A percentile compares a stretch with the other conserved stretches of the same genome.
These are phyloP conservation scores for Paecilomyces sp. DNA, from an alignment of 2,329 filamentous ascomycete genomes.

Conservation along the genomic window DNA sequence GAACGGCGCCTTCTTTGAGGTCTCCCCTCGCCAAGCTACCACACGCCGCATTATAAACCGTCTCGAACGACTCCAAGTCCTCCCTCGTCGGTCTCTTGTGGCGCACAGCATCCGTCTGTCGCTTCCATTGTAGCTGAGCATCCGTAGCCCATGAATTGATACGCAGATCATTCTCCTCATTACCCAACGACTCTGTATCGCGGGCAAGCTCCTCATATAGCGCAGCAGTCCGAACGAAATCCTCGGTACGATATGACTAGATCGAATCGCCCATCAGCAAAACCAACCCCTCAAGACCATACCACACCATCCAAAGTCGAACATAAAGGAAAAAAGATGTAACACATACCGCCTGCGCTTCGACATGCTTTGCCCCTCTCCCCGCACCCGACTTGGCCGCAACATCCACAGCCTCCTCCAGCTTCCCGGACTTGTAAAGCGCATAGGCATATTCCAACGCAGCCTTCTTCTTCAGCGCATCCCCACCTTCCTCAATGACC, in stretches of 20 bases:
- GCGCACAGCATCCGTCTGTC: constrained; percentile 42
- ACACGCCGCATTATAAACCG: constrained; percentile 58
- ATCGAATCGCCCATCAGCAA: background rate
- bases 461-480: constrained; percentile 47
- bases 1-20: constrained; percentile 49
- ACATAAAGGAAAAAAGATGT: background rate
- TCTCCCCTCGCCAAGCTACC: constrained; percentile 55
- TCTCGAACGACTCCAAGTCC: constrained; percentile 58
- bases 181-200: constrained; percentile 29
- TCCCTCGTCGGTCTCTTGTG: constrained; percentile 50
- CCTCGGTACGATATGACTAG: constrained; percentile 50
- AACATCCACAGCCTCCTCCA: constrained; percentile 47
- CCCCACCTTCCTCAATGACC: constrained; percentile 48
- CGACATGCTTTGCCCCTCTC: constrained; percentile 52
- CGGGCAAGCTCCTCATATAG: constrained; percentile 47
- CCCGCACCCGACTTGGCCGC: constrained; percentile 34
- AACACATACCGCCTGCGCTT: constrained; percentile 52
- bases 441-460: constrained; percentile 57
- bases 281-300: too few species aligned
- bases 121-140: constrained; percentile 56
- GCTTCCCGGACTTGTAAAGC: constrained; percentile 54
- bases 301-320: background rate
- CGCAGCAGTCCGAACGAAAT: constrained; percentile 48
- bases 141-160: constrained; percentile 57
- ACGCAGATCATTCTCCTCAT: constrained; percentile 53